These are phyloP conservation scores for Mitragyna speciosa DNA, from an alignment of 257 asterid species.

Conservation along the genomic window DNA sequence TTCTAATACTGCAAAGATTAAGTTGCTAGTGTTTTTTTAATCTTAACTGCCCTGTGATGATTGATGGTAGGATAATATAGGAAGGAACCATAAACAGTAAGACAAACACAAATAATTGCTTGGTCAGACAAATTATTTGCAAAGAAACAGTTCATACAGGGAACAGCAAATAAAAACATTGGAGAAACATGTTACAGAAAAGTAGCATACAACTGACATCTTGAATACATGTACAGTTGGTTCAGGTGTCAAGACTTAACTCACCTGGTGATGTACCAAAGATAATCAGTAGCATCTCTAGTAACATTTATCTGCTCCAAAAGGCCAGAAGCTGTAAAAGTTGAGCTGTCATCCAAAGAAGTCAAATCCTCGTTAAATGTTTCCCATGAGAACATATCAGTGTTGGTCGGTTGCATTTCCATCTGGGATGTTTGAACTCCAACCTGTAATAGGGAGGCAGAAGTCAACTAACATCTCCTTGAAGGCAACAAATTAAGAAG, in stretches of 20 bases:
- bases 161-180: neutral
- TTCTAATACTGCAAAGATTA: neutral
- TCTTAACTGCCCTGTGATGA: neutral
- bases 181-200: neutral
- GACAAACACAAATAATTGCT: neutral
- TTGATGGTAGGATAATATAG: neutral
- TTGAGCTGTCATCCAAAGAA: constrained; percentile 62
- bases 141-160: neutral
- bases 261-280: constrained; percentile 40
- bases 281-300: constrained; percentile 83
- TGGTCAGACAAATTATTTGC: neutral
- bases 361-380: constrained; percentile 79
- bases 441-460: constrained; percentile 47
- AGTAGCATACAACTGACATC: neutral
- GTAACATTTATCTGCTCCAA: constrained; percentile 93
- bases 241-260: neutral
- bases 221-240: neutral
- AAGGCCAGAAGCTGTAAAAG: constrained; percentile 73
- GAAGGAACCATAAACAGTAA: neutral
- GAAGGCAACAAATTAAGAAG: neutral
- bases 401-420: constrained; percentile 67
- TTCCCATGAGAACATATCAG: constrained; percentile 77
- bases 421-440: constrained; percentile 78
- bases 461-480: constrained; percentile 5
- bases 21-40: neutral